Conservation (phyloP, 148 eudicot genomes). For the Polygonum aviculare region DNA sequence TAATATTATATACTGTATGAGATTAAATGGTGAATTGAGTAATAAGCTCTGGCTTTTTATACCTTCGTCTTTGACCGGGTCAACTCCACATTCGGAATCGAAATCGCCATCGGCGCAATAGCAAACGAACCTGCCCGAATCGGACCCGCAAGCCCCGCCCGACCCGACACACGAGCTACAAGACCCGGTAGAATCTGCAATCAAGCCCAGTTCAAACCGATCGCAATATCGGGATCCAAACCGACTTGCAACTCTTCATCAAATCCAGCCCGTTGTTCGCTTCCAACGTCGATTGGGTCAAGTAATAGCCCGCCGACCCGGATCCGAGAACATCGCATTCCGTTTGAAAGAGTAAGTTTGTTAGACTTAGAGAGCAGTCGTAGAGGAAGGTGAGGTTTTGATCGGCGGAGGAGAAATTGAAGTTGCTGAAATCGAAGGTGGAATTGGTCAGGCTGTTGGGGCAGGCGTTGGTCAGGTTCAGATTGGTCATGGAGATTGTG, state of each 20-base stretch:
- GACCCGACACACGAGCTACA: conserved; percentile 31
- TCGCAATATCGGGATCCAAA: conserved; percentile 14
- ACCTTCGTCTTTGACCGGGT: not conserved
- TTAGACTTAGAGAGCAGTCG: conserved; percentile 17
- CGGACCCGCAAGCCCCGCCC: conserved; percentile 46
- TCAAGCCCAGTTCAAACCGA: conserved; percentile 40
- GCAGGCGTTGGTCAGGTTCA: conserved; percentile 21
- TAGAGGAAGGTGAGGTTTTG: conserved; percentile 32
- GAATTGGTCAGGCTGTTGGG: conserved; percentile 11
- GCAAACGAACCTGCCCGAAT: conserved; percentile 32
- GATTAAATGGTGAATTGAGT: too few species aligned
- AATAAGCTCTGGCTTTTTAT: too few species aligned
- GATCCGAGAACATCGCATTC: conserved; percentile 1
- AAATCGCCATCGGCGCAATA: conserved; percentile 30
- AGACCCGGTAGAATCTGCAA: conserved; percentile 27
- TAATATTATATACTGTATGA: too few species aligned
- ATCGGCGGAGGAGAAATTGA: conserved; percentile 10
- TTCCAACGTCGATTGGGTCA: not conserved
- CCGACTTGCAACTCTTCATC: not conserved
- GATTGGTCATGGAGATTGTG: conserved; percentile 31
- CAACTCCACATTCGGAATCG: not conserved
- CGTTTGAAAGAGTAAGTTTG: not conserved
- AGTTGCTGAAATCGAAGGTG: conserved; percentile 22
- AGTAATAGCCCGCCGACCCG: not conserved
- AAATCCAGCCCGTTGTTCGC: not conserved